phyloP scores from a whole-genome alignment of 805 yeast genomes.

The Jamesozyma spencerorum region DNA sequence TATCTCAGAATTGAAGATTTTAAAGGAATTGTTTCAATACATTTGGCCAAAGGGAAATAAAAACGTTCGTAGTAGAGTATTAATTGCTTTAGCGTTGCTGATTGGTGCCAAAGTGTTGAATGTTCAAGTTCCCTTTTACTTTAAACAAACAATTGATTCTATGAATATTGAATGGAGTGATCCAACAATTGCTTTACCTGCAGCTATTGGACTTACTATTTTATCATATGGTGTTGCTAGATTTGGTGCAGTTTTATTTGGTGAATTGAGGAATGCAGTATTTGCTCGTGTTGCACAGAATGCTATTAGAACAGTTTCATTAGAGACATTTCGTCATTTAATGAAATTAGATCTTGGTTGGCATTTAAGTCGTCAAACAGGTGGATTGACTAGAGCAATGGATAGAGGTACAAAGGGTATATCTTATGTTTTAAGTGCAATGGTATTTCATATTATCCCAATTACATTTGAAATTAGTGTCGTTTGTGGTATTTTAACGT shows the following conservation, averaged over 20 bases:
- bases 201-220: conserved; percentile 52
- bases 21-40: conserved; percentile 55
- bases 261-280: conserved; percentile 89
- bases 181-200: conserved; percentile 49
- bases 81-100: conserved; percentile 62
- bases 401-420: conserved; percentile 98
- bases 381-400: conserved; percentile 91
- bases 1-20: conserved; percentile 40
- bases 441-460: conserved; percentile 97
- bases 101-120: conserved; percentile 77
- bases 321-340: conserved; percentile 76
- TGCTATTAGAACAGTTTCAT: conserved; percentile 85
- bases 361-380: conserved; percentile 87
- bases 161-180: conserved; percentile 86
- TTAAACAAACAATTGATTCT: conserved; percentile 77
- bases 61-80: conserved; percentile 62
- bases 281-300: conserved; percentile 93
- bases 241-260: conserved; percentile 88
- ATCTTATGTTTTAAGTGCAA: conserved; percentile 81
- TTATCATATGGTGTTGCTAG: conserved; percentile 89
- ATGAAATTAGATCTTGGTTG: conserved; percentile 78
- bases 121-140: conserved; percentile 93
- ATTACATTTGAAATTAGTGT: conserved; percentile 84
- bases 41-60: conserved; percentile 74
- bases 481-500: conserved; percentile 88